Evolutionary conservation across 768 basidiomycete genomes (phyloP), one percentile per base, ranked within the genome.

Genomic region (Pulveroboletus sp.): DNA sequence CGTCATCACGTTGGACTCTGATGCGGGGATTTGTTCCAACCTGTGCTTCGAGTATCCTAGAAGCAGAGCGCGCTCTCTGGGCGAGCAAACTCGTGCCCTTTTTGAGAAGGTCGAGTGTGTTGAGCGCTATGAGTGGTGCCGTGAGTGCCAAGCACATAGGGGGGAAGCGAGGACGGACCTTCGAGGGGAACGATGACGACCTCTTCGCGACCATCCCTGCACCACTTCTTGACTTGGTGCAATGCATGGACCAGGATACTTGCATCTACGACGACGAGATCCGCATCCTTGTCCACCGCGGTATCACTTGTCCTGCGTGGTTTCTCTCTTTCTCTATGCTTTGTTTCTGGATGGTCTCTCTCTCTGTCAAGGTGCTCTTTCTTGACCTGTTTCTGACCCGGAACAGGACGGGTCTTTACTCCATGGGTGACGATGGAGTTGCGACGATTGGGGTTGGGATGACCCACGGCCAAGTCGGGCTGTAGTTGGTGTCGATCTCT

Each of bases 91-190:
- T 87, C 0, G 84, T 82, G 1, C 93, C 93, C 64, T 95, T 97
- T 78, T 97, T 97, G 61, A 95, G 79, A 2, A 94, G 72, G 63
- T 97, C 94, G 3, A 97, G 77, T 0, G 93, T 94, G 60, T 93
- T 94, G 23, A 97, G 76, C 9, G 87, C 93, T 95, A 64, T 21
- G 43, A 11, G 20, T 21, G 36, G 21, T 27, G 27, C 38, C 14
- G 20, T 56, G 53, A 59, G 58, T 31, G 41, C 5, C 41, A 43
- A 49, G 44, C 11, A 23, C 7, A 21, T 17, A 16, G 16, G 31
- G 33, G 35, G 23, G 51, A 27, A 24, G 33, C 2, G 7, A 31
- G 20, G 2, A 72, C 78, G 43, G 53, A 93, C 93, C 91, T 80
- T 97, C 93, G 23, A 94, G 80, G 6, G 94, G 93, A 38, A 93